These are phyloP conservation scores for Melastoma candidum DNA, from an alignment of 441 rosid species.

Conservation along the genomic window DNA sequence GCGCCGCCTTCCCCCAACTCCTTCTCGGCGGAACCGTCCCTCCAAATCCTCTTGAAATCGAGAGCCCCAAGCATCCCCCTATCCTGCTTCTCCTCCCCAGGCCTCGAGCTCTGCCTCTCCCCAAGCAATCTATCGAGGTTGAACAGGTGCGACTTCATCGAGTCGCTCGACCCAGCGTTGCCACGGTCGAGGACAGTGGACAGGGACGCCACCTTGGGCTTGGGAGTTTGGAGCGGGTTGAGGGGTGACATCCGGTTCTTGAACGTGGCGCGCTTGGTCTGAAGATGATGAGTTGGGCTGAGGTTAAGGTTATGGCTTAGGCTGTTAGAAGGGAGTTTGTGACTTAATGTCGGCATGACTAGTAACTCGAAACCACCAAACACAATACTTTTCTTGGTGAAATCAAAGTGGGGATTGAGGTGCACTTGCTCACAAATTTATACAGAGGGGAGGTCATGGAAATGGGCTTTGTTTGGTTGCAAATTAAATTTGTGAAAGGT, in stretches of 20 bases:
- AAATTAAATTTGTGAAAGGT: too few species aligned
- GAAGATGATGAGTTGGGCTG: not conserved
- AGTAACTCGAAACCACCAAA: too few species aligned
- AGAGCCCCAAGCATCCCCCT: constrained; percentile 36
- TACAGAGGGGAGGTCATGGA: too few species aligned
- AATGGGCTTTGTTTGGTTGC: too few species aligned
- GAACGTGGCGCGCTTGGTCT: constrained; percentile 3
- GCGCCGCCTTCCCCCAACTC: constrained; percentile 58
- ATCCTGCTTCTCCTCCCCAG: constrained; percentile 14
- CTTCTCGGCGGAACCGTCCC: constrained; percentile 26
- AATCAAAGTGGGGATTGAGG: too few species aligned
- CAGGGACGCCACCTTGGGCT: not conserved
- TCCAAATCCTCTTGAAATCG: constrained; percentile 55
- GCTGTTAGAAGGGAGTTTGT: too few species aligned
- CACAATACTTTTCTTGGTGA: too few species aligned
- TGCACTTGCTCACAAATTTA: too few species aligned
- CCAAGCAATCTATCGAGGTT: constrained; percentile 15
- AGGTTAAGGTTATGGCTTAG: too few species aligned
- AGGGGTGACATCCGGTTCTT: constrained; percentile 8
- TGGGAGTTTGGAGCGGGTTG: not conserved
- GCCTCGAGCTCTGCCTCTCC: not conserved
- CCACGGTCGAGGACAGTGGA: not conserved
- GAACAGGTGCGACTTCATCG: constrained; percentile 4
- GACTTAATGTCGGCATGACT: too few species aligned
- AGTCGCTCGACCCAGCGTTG: not conserved